These are phyloP conservation scores for Plenodomus lindquistii DNA, from an alignment of 2,329 filamentous ascomycete genomes.

Conservation along the genomic window DNA sequence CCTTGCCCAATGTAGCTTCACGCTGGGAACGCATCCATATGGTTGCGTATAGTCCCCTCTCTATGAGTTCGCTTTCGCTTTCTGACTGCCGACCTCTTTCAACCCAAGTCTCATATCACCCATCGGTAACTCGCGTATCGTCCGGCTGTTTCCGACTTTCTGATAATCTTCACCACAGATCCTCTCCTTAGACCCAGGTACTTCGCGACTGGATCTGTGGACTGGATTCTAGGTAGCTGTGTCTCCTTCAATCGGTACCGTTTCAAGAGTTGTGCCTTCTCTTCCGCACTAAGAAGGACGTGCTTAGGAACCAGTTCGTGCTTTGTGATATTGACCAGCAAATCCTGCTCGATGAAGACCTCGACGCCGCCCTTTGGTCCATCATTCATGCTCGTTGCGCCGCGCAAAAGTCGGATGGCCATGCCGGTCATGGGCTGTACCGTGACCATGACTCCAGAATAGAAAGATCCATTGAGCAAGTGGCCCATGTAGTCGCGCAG, in stretches of 20 bases:
- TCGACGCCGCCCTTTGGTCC: conserved; percentile 84
- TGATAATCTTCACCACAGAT: conserved; percentile 97
- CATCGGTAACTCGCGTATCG: conserved; percentile 93
- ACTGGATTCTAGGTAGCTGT: conserved; percentile 88
- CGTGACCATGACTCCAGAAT: conserved; percentile 89
- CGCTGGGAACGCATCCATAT: neutral
- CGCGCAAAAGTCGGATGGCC: conserved; percentile 54
- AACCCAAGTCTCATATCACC: conserved; percentile 49
- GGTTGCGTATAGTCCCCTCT: no score
- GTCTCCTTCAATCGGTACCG: conserved; percentile 97
- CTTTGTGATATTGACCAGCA: conserved; percentile 96
- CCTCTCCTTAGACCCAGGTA: conserved; percentile 89
- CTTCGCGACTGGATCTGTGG: conserved; percentile 87
- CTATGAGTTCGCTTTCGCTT: neutral
- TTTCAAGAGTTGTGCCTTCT: conserved; percentile 83
- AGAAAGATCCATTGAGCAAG: conserved; percentile 77
- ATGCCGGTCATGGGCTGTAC: conserved; percentile 80
- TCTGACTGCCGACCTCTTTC: neutral
- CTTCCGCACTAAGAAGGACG: conserved; percentile 83
- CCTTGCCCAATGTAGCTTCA: conserved; percentile 31
- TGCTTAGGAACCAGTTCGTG: conserved; percentile 97
- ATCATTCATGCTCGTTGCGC: conserved; percentile 30
- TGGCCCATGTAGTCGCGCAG: conserved; percentile 87
- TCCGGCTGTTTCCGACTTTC: conserved; percentile 92
- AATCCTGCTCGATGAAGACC: conserved; percentile 92